phyloP scores from a whole-genome alignment of 163 green algal species.

The Scenedesmus sp. region DNA sequence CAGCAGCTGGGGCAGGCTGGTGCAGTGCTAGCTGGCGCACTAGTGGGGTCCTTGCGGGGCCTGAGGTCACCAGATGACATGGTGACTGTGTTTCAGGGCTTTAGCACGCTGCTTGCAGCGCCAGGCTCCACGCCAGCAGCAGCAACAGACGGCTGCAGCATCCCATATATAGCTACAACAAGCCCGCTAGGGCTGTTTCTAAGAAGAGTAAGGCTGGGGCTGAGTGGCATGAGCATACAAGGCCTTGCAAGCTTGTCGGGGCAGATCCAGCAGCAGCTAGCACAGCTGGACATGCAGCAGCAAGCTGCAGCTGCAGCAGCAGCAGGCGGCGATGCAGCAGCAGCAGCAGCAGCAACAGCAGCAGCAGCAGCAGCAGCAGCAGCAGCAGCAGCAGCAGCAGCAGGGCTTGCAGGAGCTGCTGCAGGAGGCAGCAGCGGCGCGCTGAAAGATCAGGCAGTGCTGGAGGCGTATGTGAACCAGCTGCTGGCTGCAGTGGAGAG shows the following conservation, averaged over 20 bases:
- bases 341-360: conserved; percentile 4
- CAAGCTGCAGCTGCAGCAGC: too few species aligned
- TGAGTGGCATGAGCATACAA: conserved; percentile 35
- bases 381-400: conserved; percentile 23
- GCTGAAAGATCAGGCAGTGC: conserved; percentile 14
- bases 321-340: not conserved
- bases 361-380: too few species aligned
- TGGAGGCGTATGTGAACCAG: conserved; percentile 30
- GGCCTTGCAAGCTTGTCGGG: not conserved
- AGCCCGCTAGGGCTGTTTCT: conserved; percentile 44
- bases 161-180: conserved; percentile 18
- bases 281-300: not conserved
- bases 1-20: conserved; percentile 30
- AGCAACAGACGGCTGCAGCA: conserved; percentile 13
- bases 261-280: conserved; percentile 37
- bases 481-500: conserved; percentile 23
- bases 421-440: not conserved
- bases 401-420: not conserved
- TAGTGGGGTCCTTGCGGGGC: conserved; percentile 6
- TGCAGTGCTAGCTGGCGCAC: conserved; percentile 1
- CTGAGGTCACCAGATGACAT: conserved; percentile 32
- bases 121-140: conserved; percentile 11
- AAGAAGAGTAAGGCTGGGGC: conserved; percentile 30
- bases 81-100: conserved; percentile 17
- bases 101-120: conserved; percentile 15